These are phyloP conservation scores for Carex littledalei DNA, from an alignment of 176 grass and related monocot species.

Conservation along the genomic window DNA sequence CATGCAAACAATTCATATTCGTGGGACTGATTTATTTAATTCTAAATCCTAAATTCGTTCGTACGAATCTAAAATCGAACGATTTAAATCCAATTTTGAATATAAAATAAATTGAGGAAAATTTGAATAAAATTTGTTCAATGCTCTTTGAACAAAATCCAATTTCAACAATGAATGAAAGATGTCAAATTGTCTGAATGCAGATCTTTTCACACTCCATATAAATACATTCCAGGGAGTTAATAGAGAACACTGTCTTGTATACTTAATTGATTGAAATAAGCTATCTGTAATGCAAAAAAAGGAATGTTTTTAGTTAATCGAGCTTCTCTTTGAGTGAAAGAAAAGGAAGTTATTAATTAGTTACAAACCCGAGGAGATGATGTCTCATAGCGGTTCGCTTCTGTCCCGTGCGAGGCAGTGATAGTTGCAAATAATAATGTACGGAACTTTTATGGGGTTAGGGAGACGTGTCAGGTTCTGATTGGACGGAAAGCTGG, in stretches of 20 bases:
- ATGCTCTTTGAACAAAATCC: no score
- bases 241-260: not conserved
- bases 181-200: no score
- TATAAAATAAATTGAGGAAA: no score
- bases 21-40: no score
- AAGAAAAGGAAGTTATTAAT: not conserved
- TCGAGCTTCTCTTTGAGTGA: not conserved
- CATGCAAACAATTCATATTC: no score
- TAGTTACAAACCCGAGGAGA: not conserved
- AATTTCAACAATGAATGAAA: no score
- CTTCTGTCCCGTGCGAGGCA: not conserved
- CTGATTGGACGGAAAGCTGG: conserved; percentile 56
- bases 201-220: no score
- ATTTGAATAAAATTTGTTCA: no score
- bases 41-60: no score
- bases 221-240: not conserved
- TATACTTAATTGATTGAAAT: not conserved
- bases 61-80: no score
- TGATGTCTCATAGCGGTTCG: not conserved
- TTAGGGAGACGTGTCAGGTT: conserved; percentile 44
- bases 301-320: not conserved
- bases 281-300: not conserved
- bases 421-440: not conserved
- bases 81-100: no score
- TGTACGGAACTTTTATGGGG: conserved; percentile 7